Evolutionary conservation across 768 basidiomycete species (phyloP).

Genomic region (Auriculariales sp.): DNA sequence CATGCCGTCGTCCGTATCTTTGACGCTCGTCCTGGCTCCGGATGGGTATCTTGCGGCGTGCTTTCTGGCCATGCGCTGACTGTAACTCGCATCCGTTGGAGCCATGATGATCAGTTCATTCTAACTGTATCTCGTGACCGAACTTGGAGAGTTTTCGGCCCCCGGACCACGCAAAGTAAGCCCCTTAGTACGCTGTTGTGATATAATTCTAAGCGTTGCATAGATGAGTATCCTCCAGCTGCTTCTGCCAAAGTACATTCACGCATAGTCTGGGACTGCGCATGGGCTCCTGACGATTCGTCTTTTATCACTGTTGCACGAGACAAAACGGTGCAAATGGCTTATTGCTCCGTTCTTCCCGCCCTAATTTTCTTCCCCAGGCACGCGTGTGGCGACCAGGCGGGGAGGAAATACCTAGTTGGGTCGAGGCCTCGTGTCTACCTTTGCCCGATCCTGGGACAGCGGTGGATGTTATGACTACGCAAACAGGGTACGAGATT

Average conservation of each 20-base stretch:
- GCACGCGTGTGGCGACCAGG: conserved; percentile 66
- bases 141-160: conserved; percentile 73
- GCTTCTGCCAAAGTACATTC: conserved; percentile 69
- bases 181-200: neutral
- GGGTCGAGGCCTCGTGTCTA: conserved; percentile 45
- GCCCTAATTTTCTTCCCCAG: conserved; percentile 22
- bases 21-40: conserved; percentile 55
- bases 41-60: conserved; percentile 53
- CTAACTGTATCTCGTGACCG: conserved; percentile 85
- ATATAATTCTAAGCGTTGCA: conserved; percentile 12
- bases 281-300: conserved; percentile 65
- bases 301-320: conserved; percentile 87
- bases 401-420: conserved; percentile 23
- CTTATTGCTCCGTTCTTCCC: neutral
- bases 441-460: conserved; percentile 69
- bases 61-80: conserved; percentile 78
- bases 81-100: conserved; percentile 82
- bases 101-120: conserved; percentile 64
- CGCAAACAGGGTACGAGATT: conserved; percentile 27
- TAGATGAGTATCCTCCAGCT: conserved; percentile 41
- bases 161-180: conserved; percentile 26
- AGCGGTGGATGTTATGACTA: conserved; percentile 51
- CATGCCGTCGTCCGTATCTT: conserved; percentile 84
- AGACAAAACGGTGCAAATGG: conserved; percentile 67
- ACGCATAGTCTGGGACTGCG: conserved; percentile 92